A percentile compares a stretch with the other conserved stretches of the same genome.
Evolutionary conservation across 2,329 filamentous ascomycete species (phyloP).

Genomic region (Aspergillus oerlinghausenensis): DNA sequence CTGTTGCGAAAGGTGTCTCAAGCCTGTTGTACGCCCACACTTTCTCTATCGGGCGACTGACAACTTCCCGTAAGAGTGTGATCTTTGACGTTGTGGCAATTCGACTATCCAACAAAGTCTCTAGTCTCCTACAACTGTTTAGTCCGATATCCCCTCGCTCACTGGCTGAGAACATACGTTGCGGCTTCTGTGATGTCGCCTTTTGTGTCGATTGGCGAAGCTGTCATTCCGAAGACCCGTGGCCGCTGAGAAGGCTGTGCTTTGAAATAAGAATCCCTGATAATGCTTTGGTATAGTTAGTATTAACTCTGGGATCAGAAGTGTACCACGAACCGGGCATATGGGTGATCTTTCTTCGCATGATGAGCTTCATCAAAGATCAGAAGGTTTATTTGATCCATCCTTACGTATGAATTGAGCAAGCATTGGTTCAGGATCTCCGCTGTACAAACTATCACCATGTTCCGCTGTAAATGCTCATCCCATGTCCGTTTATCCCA

Average conservation of each 20-base stretch:
- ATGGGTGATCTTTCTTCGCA: conserved; percentile 88
- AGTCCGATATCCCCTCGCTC: conserved; percentile 3
- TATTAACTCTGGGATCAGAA: not conserved
- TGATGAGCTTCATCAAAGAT: conserved; percentile 97
- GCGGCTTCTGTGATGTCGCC: conserved; percentile 68
- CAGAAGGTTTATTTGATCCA: conserved; percentile 79
- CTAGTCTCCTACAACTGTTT: conserved; percentile 54
- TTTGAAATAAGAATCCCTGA: conserved; percentile 75
- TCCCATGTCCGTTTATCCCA: conserved; percentile 59
- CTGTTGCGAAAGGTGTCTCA: conserved; percentile 54
- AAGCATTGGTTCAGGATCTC: conserved; percentile 79
- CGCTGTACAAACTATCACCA: conserved; percentile 88
- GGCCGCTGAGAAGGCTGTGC: conserved; percentile 53
- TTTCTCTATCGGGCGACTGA: conserved; percentile 58
- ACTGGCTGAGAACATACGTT: conserved; percentile 28
- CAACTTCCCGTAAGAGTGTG: conserved; percentile 53
- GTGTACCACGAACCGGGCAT: conserved; percentile 55
- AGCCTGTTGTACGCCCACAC: conserved; percentile 54
- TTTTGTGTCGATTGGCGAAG: conserved; percentile 84
- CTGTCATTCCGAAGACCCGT: conserved; percentile 91
- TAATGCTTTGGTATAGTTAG: conserved; percentile 52
- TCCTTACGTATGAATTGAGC: conserved; percentile 71
- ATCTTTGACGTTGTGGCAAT: conserved; percentile 73
- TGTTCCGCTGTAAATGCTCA: conserved; percentile 58
- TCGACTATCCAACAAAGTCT: conserved; percentile 70